Base-by-base conservation (phyloP, 1,139 yeast species). In the Pichia sp. region DNA sequence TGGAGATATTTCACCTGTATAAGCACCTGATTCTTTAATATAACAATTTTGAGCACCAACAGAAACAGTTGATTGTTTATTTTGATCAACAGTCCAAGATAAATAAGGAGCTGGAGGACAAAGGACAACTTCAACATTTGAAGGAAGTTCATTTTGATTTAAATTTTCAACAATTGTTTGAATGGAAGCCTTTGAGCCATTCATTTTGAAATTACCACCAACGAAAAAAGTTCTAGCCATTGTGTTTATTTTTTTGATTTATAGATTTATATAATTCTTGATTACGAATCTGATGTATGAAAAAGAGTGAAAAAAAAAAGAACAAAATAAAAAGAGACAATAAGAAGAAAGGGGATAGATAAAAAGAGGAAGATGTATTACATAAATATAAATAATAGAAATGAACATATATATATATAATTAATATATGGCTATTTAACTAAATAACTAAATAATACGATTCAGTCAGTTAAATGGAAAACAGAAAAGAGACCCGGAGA, bases 201-300 rank as follows among this genome's bases (percentile, higher is more conserved):
- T 94, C 89, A 94, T 84, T 73, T 92, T 92, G 79, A 92, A 90
- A 89, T 92, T 92, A 65, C 97, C 98, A 61, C 97, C 98, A 63
- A 85, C 90, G 67, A 92, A 89, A 76, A 90, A 90, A 73, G 82
- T 84, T 76, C 98, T 58, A 46, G 62, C 54, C 63, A 56, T 55
- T 34, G 29, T 29, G 10, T 30, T 34, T 28, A 1, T 26, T 16
- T 28, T 11, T 20, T 16, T 7, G 23, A 16, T 35, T 8, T 16
- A 16, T 16, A 16, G 16, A 16, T 16, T 16, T 16, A 16, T 16
- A 16, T 16, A 16, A 16, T 16, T 16, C 16, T 16, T 16, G n/a
- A 9, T 12, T 29, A 6, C 22, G 30, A 26, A 27, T 6, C 4
- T 9, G 4, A 35, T 16, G n/a, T 7, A 20, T 23, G 7, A 6